These are phyloP conservation scores for Mycena albidolilacea DNA, from an alignment of 768 basidiomycete genomes.

Conservation along the genomic window DNA sequence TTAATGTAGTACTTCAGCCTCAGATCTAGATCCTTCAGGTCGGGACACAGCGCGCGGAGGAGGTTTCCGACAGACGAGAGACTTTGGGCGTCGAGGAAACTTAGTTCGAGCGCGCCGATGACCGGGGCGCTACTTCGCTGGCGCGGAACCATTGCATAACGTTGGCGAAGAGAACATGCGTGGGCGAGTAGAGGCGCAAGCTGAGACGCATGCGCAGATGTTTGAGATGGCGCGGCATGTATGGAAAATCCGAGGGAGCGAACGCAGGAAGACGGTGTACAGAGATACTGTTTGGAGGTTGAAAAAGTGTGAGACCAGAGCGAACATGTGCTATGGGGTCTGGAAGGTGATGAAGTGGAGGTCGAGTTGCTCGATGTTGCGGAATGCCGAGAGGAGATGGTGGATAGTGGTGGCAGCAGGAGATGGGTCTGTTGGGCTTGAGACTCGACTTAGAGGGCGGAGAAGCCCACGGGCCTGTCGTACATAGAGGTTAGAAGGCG, in stretches of 20 bases:
- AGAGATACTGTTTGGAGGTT: slow-evolving; percentile 5
- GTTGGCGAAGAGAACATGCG: too few species aligned
- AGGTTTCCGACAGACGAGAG: slow-evolving; percentile 11
- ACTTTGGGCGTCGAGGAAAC: neutral
- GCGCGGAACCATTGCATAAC: neutral
- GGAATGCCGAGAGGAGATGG: neutral
- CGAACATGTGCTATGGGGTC: neutral
- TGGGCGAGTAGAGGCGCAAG: too few species aligned
- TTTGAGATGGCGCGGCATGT: neutral
- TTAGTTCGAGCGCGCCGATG: slow-evolving; percentile 7
- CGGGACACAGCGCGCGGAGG: slow-evolving; percentile 13
- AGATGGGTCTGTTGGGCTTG: too few species aligned
- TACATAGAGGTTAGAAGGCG: too few species aligned
- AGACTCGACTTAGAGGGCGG: too few species aligned
- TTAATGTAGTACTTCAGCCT: slow-evolving; percentile 15
- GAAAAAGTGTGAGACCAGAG: slow-evolving; percentile 2
- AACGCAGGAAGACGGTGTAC: neutral
- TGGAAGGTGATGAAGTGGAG: neutral
- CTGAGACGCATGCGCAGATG: slow-evolving; percentile 1
- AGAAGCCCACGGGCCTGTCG: too few species aligned
- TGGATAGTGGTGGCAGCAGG: too few species aligned
- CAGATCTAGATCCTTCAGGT: slow-evolving; percentile 8
- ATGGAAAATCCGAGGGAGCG: neutral
- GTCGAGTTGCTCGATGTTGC: slow-evolving; percentile 8
- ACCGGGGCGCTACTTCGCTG: neutral